Evolutionary conservation across 2,329 filamentous ascomycete species (phyloP), one percentile per base, ranked within the genome.

Genomic region (Curvularia spicifera): DNA sequence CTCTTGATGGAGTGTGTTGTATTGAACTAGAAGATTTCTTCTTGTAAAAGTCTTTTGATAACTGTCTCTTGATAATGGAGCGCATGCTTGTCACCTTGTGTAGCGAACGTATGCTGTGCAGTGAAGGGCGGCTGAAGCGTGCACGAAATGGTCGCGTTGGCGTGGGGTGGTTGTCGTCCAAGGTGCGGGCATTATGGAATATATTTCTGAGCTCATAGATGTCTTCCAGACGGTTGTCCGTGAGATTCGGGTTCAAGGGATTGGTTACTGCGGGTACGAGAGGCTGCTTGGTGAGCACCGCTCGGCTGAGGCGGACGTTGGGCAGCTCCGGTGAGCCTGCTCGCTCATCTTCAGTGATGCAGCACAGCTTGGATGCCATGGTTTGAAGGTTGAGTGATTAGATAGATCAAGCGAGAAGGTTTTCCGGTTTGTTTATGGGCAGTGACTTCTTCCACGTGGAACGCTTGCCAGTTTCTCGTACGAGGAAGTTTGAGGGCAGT

Each of bases 81-180:
- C 69, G 72, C 60, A 76, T 67, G 59, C 73, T 76, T 29, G 66
- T 71, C 65, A 75, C 71, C 56, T 71, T 75, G 61, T 72, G 72
- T 6, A 76, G 53, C n/a, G 68, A 75, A 46, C 65, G 71, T 28
- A 75, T 59, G 31, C 71, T 76, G 61, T 73, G 66, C 22, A 73
- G 57, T 1, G 71, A 74, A 1, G 69, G 63, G 24, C 66, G 68
- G 20, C 57, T 66, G 56, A 71, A 70, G 46, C 66, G 68, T 40
- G 64, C 40, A 50, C 61, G 68, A 6, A 56, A 37, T 8, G 57
- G 53, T 24, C 65, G 68, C 9, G 59, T 33, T 0, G 69, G 65
- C 15, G 67, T 59, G 6, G 49, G 51, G 26, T 49, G 53, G 15
- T 54, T 58, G 13, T 63, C 43, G 22, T 53, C 57, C 6, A 53